Evolutionary conservation across 2,329 filamentous ascomycete genomes (phyloP), one percentile per base, ranked within the genome.

Genomic region (Alternaria brassicae): DNA sequence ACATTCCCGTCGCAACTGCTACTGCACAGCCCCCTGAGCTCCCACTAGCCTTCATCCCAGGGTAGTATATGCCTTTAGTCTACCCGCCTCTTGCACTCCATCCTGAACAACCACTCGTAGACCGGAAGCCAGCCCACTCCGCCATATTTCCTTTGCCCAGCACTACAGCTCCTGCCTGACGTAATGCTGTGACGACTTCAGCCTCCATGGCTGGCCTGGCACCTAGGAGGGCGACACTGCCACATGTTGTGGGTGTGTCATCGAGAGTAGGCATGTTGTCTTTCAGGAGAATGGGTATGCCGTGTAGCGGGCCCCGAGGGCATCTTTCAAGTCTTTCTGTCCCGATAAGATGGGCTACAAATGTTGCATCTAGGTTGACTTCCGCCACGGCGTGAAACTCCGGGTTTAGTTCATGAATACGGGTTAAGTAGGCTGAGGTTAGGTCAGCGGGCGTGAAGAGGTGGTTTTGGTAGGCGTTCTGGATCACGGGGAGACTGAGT

Each of bases 41-140:
- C 3, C 88, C 88, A 40, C 78, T 81, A 0, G 88, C 87, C 66
- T 89, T 85, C 69, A 88, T 84, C 2, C 81, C 76, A 2, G 82
- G 81, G 62, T 82, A 83, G 68, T 87, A 90, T 0, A 86, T 84
- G 3, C 77, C 87, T n/a, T 80, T 78, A 0, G 82, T 83, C 69
- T 90, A 87, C 0, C 87, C 87, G 6, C 86, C 86, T 57, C 84
- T 80, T 0, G 87, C 82, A 44, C 82, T 85, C 87, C 88, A 90
- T 2, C 88, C 88, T 50, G 84, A 84, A 36, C 77, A 82, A 1
- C 77, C 78, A 62, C 86, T 88, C 27, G 69, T 71, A 6, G 83
- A 85, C 7, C 88, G 79, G 48, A 80, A 86, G 60, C 87, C 86
- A 4, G 39, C 28, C 50, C 87, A 89, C 67, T 89, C 82, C 2